Evolutionary conservation across 2,329 filamentous ascomycete species (phyloP).

Genomic region (Rhytidhysteron rufulum): DNA sequence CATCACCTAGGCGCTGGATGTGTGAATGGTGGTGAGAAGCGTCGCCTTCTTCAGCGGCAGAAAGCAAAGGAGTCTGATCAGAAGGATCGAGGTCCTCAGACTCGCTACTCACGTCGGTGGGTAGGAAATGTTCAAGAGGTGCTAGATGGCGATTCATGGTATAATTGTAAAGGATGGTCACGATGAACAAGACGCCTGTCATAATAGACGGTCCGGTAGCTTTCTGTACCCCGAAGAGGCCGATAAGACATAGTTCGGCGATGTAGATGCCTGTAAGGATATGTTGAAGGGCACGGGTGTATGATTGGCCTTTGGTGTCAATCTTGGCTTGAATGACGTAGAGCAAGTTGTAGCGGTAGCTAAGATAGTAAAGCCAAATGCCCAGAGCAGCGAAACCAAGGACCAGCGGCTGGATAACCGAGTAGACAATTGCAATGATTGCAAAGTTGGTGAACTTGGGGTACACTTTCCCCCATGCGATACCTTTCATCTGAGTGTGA

Average conservation of each 20-base stretch:
- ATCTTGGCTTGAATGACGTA: slow-evolving; percentile 79
- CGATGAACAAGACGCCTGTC: slow-evolving; percentile 25
- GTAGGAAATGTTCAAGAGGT: slow-evolving; percentile 32
- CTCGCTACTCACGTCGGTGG: slow-evolving; percentile 25
- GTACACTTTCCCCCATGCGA: slow-evolving; percentile 39
- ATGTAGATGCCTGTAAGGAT: slow-evolving; percentile 82
- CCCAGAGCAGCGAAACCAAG: slow-evolving; percentile 77
- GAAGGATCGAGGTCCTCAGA: slow-evolving; percentile 15
- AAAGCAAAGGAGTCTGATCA: slow-evolving; percentile 25
- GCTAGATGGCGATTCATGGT: slow-evolving; percentile 30
- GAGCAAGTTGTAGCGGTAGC: slow-evolving; percentile 86
- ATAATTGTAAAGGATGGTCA: slow-evolving; percentile 30
- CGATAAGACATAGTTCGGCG: slow-evolving; percentile 76
- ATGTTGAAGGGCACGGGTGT: slow-evolving; percentile 83
- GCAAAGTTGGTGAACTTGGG: slow-evolving; percentile 39
- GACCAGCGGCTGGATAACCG: slow-evolving; percentile 80
- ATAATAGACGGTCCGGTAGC: slow-evolving; percentile 32
- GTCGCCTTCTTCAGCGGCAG: slow-evolving; percentile 28
- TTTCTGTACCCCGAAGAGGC: slow-evolving; percentile 60
- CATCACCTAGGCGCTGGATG: slow-evolving; percentile 23
- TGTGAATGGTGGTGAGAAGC: slow-evolving; percentile 17
- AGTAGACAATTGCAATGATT: slow-evolving; percentile 72
- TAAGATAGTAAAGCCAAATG: slow-evolving; percentile 76
- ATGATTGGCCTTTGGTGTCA: slow-evolving; percentile 84
- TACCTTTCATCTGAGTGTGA: slow-evolving; percentile 27